Evolutionary conservation across 1,284 basidiomycete genomes (phyloP), one percentile per base, ranked within the genome.

Genomic region (Hemileia vastatrix): DNA sequence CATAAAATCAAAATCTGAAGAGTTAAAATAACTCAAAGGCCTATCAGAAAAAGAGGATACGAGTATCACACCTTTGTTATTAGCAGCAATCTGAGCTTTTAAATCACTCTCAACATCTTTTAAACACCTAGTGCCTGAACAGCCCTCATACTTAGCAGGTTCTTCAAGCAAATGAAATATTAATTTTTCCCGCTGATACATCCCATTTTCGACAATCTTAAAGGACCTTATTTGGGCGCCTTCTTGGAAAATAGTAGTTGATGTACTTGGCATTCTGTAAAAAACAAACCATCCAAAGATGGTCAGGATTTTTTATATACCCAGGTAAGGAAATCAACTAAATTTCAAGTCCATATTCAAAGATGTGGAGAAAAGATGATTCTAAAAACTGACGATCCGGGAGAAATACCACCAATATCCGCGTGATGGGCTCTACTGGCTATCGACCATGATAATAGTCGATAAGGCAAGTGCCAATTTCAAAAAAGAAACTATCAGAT

Each of bases 31-130:
- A 21, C 6, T 3, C 19, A 18, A 6, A 2, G 21, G 13, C 15
- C 27, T 9, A 9, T 24, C n/a, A 13, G 15, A 48, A 48, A 48
- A 1, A 9, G 11, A 13, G 13, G n/a, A 50, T 43, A 43, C n/a
- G n/a, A 15, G 15, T n/a, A n/a, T n/a, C 24, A 88, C 84, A 13
- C 91, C 93, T 78, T 95, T 96, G 77, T 94, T 84, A 75, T 95
- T 96, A 15, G 94, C 93, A 0, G 92, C 90, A 64, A 97, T 88
- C 86, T 95, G 92, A 57, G 93, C 92, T 76, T 93, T 91, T 64
- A 96, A 76, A 75, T 96, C 93, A 68, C 87, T 87, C 79, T 93
- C 88, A 13, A 94, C 86, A 72, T 96, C 91, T 56, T 86, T 79
- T 62, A 94, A 70, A 65, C 76, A 77, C 2, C 78, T 67, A 0